Conservation (phyloP, 2,329 filamentous ascomycete genomes). For the Cladosporium phlei region DNA sequence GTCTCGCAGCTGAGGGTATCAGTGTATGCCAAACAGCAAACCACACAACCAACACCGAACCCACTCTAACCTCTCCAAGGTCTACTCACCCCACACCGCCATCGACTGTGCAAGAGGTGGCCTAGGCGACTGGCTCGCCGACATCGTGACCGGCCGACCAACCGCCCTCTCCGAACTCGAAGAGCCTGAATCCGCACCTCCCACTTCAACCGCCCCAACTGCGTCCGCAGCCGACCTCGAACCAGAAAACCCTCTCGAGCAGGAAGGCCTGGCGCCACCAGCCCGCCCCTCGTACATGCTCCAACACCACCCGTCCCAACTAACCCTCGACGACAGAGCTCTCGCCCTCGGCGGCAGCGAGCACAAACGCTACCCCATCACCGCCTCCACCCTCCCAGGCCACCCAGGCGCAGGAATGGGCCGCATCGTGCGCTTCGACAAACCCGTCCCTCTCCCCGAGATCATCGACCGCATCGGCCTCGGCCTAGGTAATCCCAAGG, state of each 20-base stretch:
- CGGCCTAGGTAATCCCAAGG: constrained; percentile 62
- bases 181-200: constrained; percentile 8
- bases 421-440: constrained; percentile 53
- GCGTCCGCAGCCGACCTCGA: constrained; percentile 12
- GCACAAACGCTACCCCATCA: constrained; percentile 52
- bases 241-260: neutral
- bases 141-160: constrained; percentile 65
- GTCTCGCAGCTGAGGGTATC: constrained; percentile 77
- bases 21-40: too few relatives aligned
- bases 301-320: constrained; percentile 47
- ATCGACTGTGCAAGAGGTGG: constrained; percentile 81
- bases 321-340: constrained; percentile 31
- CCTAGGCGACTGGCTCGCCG: constrained; percentile 89
- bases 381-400: constrained; percentile 41
- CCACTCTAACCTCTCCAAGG: constrained; percentile 47
- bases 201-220: constrained; percentile 6
- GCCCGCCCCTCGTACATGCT: constrained; percentile 41
- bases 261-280: constrained; percentile 34
- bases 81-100: constrained; percentile 94
- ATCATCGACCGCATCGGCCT: constrained; percentile 60
- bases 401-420: constrained; percentile 55
- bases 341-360: constrained; percentile 37
- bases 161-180: constrained; percentile 24
- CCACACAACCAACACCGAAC: constrained; percentile 84
- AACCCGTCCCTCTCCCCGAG: constrained; percentile 48